phyloP scores from a whole-genome alignment of 768 basidiomycete genomes.

The Bullera alba region DNA sequence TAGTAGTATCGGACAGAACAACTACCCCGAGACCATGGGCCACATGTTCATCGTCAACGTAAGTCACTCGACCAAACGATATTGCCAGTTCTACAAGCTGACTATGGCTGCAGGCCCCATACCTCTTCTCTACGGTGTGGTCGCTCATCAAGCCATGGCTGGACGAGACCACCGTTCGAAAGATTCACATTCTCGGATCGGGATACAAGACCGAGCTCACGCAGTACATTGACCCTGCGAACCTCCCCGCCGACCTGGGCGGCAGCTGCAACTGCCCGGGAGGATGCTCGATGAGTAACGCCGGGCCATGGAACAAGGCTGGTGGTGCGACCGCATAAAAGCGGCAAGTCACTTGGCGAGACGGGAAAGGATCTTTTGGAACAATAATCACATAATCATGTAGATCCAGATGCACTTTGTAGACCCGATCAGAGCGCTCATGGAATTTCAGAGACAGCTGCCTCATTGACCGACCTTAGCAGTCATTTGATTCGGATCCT shows the following conservation, averaged over 20 bases:
- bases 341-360: no score
- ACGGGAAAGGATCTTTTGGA: no score
- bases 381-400: no score
- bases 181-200: slow-evolving; percentile 82
- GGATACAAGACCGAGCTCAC: slow-evolving; percentile 68
- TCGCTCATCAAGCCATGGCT: slow-evolving; percentile 82
- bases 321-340: not conserved
- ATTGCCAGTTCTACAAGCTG: no score
- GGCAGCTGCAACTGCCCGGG: slow-evolving; percentile 69
- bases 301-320: slow-evolving; percentile 73
- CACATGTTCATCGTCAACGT: slow-evolving; percentile 97
- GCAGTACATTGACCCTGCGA: slow-evolving; percentile 73
- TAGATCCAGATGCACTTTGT: no score
- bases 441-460: no score
- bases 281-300: slow-evolving; percentile 82
- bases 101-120: slow-evolving; percentile 62
- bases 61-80: no score
- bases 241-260: slow-evolving; percentile 77
- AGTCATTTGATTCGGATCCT: no score
- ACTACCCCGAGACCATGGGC: slow-evolving; percentile 62
- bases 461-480: no score
- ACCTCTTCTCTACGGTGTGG: slow-evolving; percentile 86
- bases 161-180: slow-evolving; percentile 87
- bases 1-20: slow-evolving; percentile 72
- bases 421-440: no score